phyloP scores from a whole-genome alignment of 768 basidiomycete genomes.

The Guyanaporus albipodus region DNA sequence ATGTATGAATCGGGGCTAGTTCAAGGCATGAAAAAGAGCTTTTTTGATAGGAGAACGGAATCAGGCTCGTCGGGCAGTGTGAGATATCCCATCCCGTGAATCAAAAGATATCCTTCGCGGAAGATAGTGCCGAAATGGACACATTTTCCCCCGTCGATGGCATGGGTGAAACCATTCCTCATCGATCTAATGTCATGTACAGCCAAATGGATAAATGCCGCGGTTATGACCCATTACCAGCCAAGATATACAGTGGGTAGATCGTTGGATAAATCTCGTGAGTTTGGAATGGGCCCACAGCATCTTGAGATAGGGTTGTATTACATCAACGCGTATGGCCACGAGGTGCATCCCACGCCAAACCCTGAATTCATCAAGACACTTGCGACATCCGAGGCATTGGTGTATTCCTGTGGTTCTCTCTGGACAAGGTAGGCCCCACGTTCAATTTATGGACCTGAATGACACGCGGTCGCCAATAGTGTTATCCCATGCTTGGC shows the following conservation, averaged over 20 bases:
- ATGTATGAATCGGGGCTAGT: constrained; percentile 54
- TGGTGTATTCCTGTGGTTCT: constrained; percentile 92
- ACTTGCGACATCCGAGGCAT: constrained; percentile 54
- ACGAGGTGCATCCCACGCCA: constrained; percentile 87
- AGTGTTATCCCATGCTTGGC: constrained; percentile 93
- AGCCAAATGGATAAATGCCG: constrained; percentile 46
- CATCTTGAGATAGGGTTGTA: constrained; percentile 52
- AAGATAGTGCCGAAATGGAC: constrained; percentile 31
- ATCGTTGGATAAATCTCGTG: constrained; percentile 17
- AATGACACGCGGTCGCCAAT: constrained; percentile 4
- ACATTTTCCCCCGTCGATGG: constrained; percentile 50
- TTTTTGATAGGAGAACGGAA: constrained; percentile 59
- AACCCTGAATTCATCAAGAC: constrained; percentile 75
- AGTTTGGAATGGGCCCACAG: neutral
- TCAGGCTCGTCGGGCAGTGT: constrained; percentile 83
- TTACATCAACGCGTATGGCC: constrained; percentile 89
- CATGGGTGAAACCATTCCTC: constrained; percentile 45
- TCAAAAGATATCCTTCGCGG: constrained; percentile 27
- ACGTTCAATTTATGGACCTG: constrained; percentile 3
- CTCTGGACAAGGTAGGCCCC: constrained; percentile 80
- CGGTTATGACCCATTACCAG: constrained; percentile 51
- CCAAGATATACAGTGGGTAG: constrained; percentile 60
- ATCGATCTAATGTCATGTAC: constrained; percentile 64
- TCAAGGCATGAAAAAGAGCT: constrained; percentile 19
- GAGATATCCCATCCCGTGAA: constrained; percentile 85